phyloP scores from a whole-genome alignment of 192 early-diverging fungal species.

The Borealophlyctis nickersoniae region DNA sequence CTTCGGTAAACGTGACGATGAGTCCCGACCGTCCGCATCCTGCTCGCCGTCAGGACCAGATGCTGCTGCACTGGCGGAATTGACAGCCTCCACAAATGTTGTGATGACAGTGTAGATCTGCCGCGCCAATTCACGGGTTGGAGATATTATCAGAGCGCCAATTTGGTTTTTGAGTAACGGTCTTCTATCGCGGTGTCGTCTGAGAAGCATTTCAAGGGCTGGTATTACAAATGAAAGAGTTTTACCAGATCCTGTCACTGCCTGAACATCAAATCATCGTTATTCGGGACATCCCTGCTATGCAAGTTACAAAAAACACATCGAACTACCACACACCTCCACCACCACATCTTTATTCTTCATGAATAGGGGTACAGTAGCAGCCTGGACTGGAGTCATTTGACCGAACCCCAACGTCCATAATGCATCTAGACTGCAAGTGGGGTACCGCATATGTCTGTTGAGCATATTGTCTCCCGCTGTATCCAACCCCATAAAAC shows the following conservation, averaged over 20 bases:
- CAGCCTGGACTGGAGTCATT: slow-evolving; percentile 94
- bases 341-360: slow-evolving; percentile 95
- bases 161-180: slow-evolving; percentile 70
- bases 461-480: too few species aligned
- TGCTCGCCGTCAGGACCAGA: slow-evolving; percentile 30
- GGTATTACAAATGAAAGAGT: slow-evolving; percentile 91
- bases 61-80: slow-evolving; percentile 1
- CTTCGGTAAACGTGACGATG: slow-evolving; percentile 12
- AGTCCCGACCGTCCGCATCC: slow-evolving; percentile 10
- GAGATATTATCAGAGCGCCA: slow-evolving; percentile 83
- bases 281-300: too few species aligned
- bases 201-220: slow-evolving; percentile 79
- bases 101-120: slow-evolving; percentile 78
- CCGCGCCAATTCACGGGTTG: slow-evolving; percentile 84
- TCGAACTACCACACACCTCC: slow-evolving; percentile 54
- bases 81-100: slow-evolving; percentile 49
- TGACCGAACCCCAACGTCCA: slow-evolving; percentile 67
- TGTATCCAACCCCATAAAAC: neutral
- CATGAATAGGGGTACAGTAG: slow-evolving; percentile 87
- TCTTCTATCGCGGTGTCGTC: slow-evolving; percentile 46
- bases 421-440: slow-evolving; percentile 31
- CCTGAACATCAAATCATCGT: too few species aligned
- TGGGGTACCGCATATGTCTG: too few species aligned
- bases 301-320: too few species aligned
- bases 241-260: slow-evolving; percentile 98